Conservation (phyloP, 805 yeast genomes). For the Metschnikowia shivogae region DNA sequence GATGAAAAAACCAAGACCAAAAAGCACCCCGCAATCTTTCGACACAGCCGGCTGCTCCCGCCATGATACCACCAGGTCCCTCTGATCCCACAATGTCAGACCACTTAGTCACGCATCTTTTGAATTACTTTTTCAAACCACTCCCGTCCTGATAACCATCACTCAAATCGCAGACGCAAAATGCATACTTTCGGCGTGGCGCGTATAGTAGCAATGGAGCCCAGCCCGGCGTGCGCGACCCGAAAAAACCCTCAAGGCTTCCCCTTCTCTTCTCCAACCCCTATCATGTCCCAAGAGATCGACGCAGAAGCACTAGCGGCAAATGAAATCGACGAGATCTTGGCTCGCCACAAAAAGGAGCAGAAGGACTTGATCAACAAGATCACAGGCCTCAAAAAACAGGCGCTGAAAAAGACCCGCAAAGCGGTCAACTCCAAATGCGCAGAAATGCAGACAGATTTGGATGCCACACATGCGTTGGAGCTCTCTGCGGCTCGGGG, state of each 20-base stretch:
- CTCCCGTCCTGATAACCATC: background rate
- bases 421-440: constrained; percentile 62
- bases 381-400: constrained; percentile 74
- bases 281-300: background rate
- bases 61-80: background rate
- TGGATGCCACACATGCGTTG: constrained; percentile 49
- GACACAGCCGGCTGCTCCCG: background rate
- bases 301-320: background rate
- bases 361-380: constrained; percentile 59
- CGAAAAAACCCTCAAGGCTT: background rate
- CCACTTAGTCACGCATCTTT: background rate
- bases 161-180: background rate
- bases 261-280: background rate
- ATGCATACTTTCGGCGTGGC: background rate
- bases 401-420: constrained; percentile 74
- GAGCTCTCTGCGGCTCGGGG: constrained; percentile 40
- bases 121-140: background rate
- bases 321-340: constrained; percentile 38
- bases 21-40: too few species aligned
- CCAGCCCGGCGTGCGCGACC: constrained; percentile 2
- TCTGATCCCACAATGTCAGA: background rate
- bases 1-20: too few species aligned
- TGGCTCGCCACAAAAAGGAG: constrained; percentile 67
- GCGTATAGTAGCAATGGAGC: background rate
- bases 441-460: constrained; percentile 51